A percentile compares a stretch with the other conserved stretches of the same genome.
Conservation (phyloP, 352 stramenopile genomes). For the Globisporangium rhizosaccharum region DNA sequence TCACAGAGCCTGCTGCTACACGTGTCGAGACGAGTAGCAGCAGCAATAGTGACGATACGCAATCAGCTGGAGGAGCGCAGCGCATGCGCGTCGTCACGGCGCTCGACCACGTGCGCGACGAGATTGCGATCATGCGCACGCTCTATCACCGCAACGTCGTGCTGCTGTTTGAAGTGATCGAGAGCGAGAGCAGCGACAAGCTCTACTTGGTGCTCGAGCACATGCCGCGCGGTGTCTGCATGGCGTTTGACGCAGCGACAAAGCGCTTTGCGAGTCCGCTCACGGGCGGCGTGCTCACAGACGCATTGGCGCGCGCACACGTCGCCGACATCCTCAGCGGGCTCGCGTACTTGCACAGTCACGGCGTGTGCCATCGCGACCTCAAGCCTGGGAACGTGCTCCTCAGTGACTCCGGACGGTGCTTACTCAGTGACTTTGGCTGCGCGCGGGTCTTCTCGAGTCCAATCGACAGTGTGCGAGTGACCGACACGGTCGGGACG, state of each 20-base stretch:
- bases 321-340: conserved; percentile 71
- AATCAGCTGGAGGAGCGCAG: conserved; percentile 5
- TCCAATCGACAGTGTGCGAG: background rate
- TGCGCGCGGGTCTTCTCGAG: conserved; percentile 50
- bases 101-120: conserved; percentile 71
- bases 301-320: conserved; percentile 61
- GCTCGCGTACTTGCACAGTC: conserved; percentile 73
- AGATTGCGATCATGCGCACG: conserved; percentile 85
- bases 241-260: conserved; percentile 64
- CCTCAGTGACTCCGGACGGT: conserved; percentile 68
- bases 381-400: conserved; percentile 90
- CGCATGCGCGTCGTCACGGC: conserved; percentile 74
- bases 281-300: conserved; percentile 43
- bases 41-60: background rate
- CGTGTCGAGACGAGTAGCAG: background rate
- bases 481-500: conserved; percentile 85
- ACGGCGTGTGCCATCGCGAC: conserved; percentile 82
- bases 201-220: conserved; percentile 86
- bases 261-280: conserved; percentile 69
- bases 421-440: conserved; percentile 86
- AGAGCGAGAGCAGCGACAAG: conserved; percentile 69
- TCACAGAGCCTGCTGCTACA: conserved; percentile 14
- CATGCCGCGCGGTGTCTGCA: conserved; percentile 78
- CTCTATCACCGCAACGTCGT: conserved; percentile 90
- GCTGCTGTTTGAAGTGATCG: conserved; percentile 89